Evolutionary conservation across 176 grass and related monocot genomes (phyloP), one percentile per base, ranked within the genome.

Genomic region (Aegilops longissima): DNA sequence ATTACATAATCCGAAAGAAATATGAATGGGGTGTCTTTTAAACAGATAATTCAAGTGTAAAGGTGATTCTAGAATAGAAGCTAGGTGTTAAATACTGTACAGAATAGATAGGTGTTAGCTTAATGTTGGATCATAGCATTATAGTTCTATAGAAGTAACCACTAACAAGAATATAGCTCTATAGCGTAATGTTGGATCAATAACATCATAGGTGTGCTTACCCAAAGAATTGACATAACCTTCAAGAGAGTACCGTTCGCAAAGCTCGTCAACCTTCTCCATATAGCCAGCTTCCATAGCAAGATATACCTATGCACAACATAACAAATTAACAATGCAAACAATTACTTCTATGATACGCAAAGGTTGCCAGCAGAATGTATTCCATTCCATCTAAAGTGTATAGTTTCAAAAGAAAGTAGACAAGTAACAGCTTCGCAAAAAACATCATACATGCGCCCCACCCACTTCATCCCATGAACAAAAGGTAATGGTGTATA

Each of bases 211-310:
- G 63, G 3, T 29, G 27, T 79, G 42, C 82, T 80, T 92, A 98
- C 93, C 93, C 87, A 95, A 91, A 84, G 91, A 92, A 70, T 91
- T 90, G 66, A 87, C 79, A 80, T 92, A 98, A 82, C 96, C 86
- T 86, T 98, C 92, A 84, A 98, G 93, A 77, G 90, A 94, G 51
- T 98, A 92, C 30, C 90, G 86, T 36, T 95, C 73, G n/a, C 96
- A 92, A 76, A 98, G 84, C 76, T 98, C 96, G 13, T 98, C 93
- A 74, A 94, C 92, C 66, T 98, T 98, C 74, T 95, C 96, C 78
- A 82, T 94, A 82, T 98, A 95, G 49, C 96, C 93, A 92, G 93
- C 93, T 91, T 98, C 96, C 90, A 98, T 91, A 83, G 96, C 96
- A 74, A 98, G 84, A 89, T 91, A 98, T 34, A 98, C 90, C 96